phyloP scores from a whole-genome alignment of 192 early-diverging fungal genomes.

The Coemansia sp. region DNA sequence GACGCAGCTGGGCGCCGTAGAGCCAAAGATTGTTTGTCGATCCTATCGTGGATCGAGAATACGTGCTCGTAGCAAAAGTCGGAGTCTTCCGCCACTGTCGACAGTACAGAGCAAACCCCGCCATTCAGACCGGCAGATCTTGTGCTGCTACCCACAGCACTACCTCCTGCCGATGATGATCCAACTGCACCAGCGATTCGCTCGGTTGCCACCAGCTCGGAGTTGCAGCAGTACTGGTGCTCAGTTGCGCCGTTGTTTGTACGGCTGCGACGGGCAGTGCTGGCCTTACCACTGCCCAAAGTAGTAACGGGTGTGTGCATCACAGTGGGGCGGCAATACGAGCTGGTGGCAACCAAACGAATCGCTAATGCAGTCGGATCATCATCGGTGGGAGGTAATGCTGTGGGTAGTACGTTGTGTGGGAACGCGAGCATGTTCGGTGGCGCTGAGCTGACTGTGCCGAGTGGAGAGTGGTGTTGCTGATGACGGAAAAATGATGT shows the following conservation, averaged over 20 bases:
- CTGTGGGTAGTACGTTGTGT: not conserved
- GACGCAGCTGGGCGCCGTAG: no score
- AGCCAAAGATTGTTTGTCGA: no score
- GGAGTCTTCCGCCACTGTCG: conserved; percentile 14
- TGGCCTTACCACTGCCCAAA: not conserved
- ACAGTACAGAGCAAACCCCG: conserved; percentile 28
- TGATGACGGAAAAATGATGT: not conserved
- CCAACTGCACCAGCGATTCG: not conserved
- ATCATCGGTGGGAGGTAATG: no score
- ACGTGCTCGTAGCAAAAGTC: conserved; percentile 46
- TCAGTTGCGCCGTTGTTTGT: conserved; percentile 43
- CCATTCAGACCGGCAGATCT: not conserved
- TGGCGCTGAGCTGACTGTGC: conserved; percentile 36
- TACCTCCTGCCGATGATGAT: not conserved
- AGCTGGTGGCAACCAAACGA: not conserved
- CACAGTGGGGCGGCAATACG: not conserved
- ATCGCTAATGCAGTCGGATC: no score
- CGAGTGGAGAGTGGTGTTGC: not conserved
- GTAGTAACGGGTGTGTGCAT: not conserved
- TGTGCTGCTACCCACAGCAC: not conserved
- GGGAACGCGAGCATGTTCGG: conserved; percentile 48
- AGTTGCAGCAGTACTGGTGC: conserved; percentile 55
- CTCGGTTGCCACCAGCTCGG: conserved; percentile 35
- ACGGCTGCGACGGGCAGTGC: conserved; percentile 10
- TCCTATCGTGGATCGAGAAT: conserved; percentile 38